Evolutionary conservation across 192 early-diverging fungal genomes (phyloP).

Genomic region (Spizellomyces punctatus): DNA sequence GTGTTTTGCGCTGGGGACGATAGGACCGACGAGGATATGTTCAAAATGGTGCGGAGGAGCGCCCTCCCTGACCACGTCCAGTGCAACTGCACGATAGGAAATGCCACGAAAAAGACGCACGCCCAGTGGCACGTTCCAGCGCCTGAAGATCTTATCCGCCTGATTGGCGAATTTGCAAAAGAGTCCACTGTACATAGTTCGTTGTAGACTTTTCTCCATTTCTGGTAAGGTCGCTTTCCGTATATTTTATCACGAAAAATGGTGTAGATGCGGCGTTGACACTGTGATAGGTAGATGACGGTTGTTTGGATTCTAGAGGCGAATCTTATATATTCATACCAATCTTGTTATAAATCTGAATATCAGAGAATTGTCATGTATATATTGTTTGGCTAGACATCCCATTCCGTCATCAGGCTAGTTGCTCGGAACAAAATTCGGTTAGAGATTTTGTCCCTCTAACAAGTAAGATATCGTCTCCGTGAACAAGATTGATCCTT

Average conservation of each 20-base stretch:
- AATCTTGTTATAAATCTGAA: too few species aligned
- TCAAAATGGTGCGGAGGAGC: constrained; percentile 62
- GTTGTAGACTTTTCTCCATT: background rate
- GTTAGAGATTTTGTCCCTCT: background rate
- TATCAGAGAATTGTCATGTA: too few species aligned
- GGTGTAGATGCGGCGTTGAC: too few species aligned
- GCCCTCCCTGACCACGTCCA: constrained; percentile 43
- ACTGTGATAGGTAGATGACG: too few species aligned
- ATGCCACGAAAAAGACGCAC: constrained; percentile 83
- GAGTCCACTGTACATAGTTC: background rate
- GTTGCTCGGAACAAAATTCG: background rate
- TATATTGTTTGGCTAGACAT: too few species aligned
- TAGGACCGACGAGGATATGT: constrained; percentile 98
- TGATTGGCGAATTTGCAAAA: constrained; percentile 34
- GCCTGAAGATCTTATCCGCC: constrained; percentile 66
- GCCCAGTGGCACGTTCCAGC: constrained; percentile 81
- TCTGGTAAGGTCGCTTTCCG: too few species aligned
- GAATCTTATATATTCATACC: too few species aligned
- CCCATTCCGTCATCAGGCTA: too few species aligned
- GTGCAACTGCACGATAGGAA: constrained; percentile 82
- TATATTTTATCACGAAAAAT: too few species aligned
- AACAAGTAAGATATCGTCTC: background rate
- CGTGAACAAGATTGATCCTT: background rate
- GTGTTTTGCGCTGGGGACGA: constrained; percentile 96
- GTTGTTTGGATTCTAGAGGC: too few species aligned